A percentile compares a stretch with the other conserved stretches of the same genome.
Evolutionary conservation across 495 filamentous ascomycete species (phyloP).

Genomic region (Aspergillus sclerotiicarbonarius): DNA sequence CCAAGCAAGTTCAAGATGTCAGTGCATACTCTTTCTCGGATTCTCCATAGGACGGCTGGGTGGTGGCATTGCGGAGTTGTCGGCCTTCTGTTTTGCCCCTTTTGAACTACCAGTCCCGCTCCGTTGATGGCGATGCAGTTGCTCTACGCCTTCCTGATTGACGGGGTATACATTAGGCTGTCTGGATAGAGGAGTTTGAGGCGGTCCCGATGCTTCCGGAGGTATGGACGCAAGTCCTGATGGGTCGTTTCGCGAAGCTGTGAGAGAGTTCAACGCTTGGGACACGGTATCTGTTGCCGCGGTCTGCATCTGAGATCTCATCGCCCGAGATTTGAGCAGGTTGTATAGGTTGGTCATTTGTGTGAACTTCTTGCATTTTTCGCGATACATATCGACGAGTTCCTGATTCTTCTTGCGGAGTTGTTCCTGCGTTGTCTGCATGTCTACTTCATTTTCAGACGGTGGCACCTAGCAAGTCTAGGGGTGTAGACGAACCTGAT

Average conservation of each 20-base stretch:
- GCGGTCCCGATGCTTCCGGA: slow-evolving; percentile 16
- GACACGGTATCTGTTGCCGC: slow-evolving; percentile 69
- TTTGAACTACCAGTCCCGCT: slow-evolving; percentile 50
- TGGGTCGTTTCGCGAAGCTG: slow-evolving; percentile 16
- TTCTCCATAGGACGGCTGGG: slow-evolving; percentile 19
- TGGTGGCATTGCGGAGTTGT: slow-evolving; percentile 24
- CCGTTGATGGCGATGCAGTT: slow-evolving; percentile 43
- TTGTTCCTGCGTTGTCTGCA: slow-evolving; percentile 63
- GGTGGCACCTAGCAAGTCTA: background rate
- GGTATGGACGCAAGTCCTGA: slow-evolving; percentile 12
- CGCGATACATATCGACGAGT: slow-evolving; percentile 62
- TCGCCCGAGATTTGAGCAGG: slow-evolving; percentile 70
- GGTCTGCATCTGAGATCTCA: slow-evolving; percentile 65
- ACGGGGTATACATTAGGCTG: slow-evolving; percentile 27
- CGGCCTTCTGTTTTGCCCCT: slow-evolving; percentile 18
- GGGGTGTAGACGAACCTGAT: slow-evolving; percentile 33
- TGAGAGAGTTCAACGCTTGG: slow-evolving; percentile 47
- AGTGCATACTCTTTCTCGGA: slow-evolving; percentile 22
- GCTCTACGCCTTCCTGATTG: slow-evolving; percentile 39
- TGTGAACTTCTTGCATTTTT: slow-evolving; percentile 72
- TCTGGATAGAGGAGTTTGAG: slow-evolving; percentile 24
- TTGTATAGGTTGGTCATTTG: slow-evolving; percentile 84
- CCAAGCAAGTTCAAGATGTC: background rate
- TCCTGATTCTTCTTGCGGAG: slow-evolving; percentile 77
- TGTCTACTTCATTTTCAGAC: slow-evolving; percentile 42